Percentiles rank a stretch among this genome's conserved stretches.
Conservation (phyloP, 73 alveolate genomes). For the Strombidium stylifer region DNA sequence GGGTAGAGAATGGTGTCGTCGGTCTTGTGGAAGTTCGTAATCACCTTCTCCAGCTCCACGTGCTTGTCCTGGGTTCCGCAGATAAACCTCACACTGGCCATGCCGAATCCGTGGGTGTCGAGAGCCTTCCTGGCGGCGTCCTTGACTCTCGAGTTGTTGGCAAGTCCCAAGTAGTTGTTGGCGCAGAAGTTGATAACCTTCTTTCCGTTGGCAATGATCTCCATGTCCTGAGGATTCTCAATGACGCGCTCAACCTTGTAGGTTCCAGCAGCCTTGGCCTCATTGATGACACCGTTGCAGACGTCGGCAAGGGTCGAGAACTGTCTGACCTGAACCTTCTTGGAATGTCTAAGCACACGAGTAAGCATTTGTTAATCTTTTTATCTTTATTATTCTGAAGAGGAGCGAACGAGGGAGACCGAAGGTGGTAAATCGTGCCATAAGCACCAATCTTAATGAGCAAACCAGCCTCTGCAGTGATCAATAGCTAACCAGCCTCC, state of each 20-base stretch:
- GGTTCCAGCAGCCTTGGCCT: slow-evolving; percentile 41
- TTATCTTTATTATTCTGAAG: too few relatives aligned
- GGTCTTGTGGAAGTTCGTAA: slow-evolving; percentile 33
- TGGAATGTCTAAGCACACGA: too few relatives aligned
- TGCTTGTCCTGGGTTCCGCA: slow-evolving; percentile 29
- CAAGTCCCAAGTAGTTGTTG: slow-evolving; percentile 33
- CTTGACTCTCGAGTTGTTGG: slow-evolving; percentile 4
- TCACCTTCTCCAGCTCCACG: slow-evolving; percentile 2
- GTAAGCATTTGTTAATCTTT: too few relatives aligned
- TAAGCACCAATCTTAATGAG: too few relatives aligned
- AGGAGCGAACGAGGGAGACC: too few relatives aligned
- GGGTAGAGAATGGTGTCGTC: slow-evolving; percentile 26
- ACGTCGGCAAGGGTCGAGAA: too few relatives aligned
- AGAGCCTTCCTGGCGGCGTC: slow-evolving; percentile 34
- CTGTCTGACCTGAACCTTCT: too few relatives aligned
- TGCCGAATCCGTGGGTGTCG: slow-evolving; percentile 29
- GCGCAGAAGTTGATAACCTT: slow-evolving; percentile 16
- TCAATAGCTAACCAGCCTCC: too few relatives aligned
- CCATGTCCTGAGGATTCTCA: slow-evolving; percentile 2
- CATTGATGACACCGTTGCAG: too few relatives aligned
- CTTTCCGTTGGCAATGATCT: neutral
- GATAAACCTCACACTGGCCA: slow-evolving; percentile 39
- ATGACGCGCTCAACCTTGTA: slow-evolving; percentile 36
- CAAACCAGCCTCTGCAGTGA: too few relatives aligned
- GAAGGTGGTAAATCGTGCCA: too few relatives aligned